A percentile compares a stretch with the other conserved stretches of the same genome.
Conservation (phyloP, 495 filamentous ascomycete species). For the Platismatia glauca region DNA sequence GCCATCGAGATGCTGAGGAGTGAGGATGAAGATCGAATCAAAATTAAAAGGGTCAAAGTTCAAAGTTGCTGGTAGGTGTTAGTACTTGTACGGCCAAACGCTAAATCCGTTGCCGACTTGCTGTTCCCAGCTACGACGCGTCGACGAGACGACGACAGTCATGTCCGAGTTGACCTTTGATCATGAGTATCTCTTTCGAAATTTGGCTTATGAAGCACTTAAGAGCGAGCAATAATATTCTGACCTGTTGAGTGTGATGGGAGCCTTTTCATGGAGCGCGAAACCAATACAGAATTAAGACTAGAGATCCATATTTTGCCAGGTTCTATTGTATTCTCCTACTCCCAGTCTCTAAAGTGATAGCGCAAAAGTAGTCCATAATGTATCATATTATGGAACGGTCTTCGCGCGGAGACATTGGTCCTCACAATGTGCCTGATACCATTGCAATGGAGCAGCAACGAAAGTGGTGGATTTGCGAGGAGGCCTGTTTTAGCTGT, state of each 20-base stretch:
- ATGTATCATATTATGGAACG: neutral
- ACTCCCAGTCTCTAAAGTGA: no score
- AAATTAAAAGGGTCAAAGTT: neutral
- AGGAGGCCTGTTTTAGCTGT: no score
- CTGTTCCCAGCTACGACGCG: no score
- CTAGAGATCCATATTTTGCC: no score
- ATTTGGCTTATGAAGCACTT: neutral
- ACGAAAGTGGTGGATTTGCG: neutral
- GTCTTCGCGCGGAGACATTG: neutral
- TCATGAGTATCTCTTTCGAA: neutral
- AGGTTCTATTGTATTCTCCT: neutral
- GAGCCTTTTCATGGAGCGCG: neutral
- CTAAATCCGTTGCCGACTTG: no score
- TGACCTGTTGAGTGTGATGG: neutral
- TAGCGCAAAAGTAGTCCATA: neutral
- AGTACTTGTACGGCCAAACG: no score
- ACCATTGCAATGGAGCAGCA: neutral
- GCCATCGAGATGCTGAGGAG: constrained; percentile 20
- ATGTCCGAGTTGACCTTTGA: no score
- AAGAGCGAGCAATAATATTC: neutral
- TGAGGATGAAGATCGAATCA: neutral
- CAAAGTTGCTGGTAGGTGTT: neutral
- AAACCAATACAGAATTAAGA: neutral
- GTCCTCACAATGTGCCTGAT: neutral
- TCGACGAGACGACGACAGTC: no score